Base-by-base conservation (phyloP, 192 early-diverging fungal genomes). In the Coemansia sp. region DNA sequence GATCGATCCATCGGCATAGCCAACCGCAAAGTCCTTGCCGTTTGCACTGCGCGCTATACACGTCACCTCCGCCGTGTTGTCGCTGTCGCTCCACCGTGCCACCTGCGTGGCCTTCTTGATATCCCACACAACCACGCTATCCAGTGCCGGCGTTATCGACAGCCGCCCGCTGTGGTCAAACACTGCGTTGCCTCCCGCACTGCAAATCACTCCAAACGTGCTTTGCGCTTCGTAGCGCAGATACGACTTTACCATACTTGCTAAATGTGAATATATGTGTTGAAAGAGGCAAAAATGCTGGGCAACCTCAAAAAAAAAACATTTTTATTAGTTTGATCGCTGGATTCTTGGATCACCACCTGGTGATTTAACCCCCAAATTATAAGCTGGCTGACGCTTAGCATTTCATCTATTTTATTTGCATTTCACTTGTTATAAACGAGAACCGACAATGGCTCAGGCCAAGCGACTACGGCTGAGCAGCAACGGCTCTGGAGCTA, bases 1-100 rank as follows among this genome's bases (percentile, higher is more conserved):
- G 72, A 98, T 92, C 38, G 92, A 87, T 56, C 96, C 96, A 72
- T 98, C 93, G 7, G 86, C 72, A 65, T 98, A 97, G 9, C 95
- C 96, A n/a, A 94, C 91, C 4, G 96, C 96, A 76, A 84, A 92
- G 66, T 85, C 84, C 43, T 82, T 83, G 39, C 85, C 86, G 61
- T 86, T 85, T 3, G 88, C 85, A 60, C 87, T 89, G 57, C 84
- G 83, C 29, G 85, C 72, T 54, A 96, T 89, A 67, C 87, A 85
- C 43, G 94, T 96, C 19, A 98, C 93, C 62, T 94, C 91, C 4
- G 93, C 73, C 67, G 85, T 89, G 72, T 92, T 94, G 68, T 89
- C 90, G 32, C 69, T 72, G 63, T 98, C 94, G 29, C 74, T 76
- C 95, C 93, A 96, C 67, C 84, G 85, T 32, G 70, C 82, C 52